Base-by-base conservation (phyloP, 148 eudicot species). In the Persicaria tinctoria region DNA sequence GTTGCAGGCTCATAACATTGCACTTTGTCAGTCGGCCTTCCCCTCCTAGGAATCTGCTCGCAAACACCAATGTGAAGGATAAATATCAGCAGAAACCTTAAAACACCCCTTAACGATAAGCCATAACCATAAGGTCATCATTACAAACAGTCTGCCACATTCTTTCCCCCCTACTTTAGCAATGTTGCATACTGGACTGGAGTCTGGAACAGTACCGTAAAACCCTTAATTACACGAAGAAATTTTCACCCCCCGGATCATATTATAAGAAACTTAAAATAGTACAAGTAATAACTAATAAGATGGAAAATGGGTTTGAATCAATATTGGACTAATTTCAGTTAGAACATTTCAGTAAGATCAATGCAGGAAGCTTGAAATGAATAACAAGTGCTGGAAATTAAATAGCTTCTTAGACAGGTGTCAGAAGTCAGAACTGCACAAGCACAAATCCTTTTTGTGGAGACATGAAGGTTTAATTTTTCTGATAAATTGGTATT, bases 1-100 rank as follows among this genome's bases (percentile, higher is more conserved):
- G 98, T 92, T 76, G 98, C 98, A 75, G 98, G 98, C 81, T 95
- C 97, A 81, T 95, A 95, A 86, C 98, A 95, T 75, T 87, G 97
- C 75, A 95, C 97, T 89, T 86, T 95, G 76, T 90, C 98, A 1
- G 96, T 92, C 69, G 90, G 96, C 68, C 96, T 84, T 81, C 92
- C 85, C 76, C 82, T 89, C 16, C 91, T 90, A n/a, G 98, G 98
- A 80, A 95, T 89, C 98, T 95, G 85, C 78, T 77, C 72, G 50
- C 64, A 82, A 66, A 44, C 70, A 66, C 47, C 48, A 14, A 66
- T 5, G 70, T 44, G 46, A 63, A 38, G 70, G 48, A 41, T 41
- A 41, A 66, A 66, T n/a, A 44, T 32, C 47, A 66, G 70, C 18
- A 38, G 70, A 64, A 64, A 66, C 46, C 17, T 38, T 66, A 66